Evolutionary conservation across 257 asterid species (phyloP).

Genomic region (Solanum etuberosum): DNA sequence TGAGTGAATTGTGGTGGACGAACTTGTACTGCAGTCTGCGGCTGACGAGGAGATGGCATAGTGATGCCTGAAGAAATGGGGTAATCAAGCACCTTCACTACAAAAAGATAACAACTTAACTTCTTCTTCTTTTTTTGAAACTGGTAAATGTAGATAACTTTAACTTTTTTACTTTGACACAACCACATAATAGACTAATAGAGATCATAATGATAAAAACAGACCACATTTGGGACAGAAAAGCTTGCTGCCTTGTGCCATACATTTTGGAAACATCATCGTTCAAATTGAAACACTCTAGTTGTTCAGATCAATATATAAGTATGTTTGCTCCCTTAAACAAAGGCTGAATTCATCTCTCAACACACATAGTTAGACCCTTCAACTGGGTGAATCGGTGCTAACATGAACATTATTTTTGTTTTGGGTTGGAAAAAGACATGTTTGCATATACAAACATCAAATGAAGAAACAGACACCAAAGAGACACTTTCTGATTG

Average conservation of each 20-base stretch:
- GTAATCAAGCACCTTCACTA: conserved; percentile 1
- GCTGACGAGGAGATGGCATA: conserved; percentile 6
- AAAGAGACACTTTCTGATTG: not conserved
- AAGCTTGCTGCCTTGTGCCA: not conserved
- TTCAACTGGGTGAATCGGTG: not conserved
- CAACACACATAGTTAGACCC: not conserved
- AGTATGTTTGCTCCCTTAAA: not conserved
- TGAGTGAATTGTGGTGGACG: conserved; percentile 16
- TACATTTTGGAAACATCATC: not conserved
- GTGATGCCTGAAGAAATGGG: conserved; percentile 10
- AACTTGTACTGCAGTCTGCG: conserved; percentile 16
- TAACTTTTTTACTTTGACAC: not conserved
- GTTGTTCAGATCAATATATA: not conserved
- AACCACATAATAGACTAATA: not conserved
- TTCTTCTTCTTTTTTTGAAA: too few relatives aligned
- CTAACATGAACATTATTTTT: not conserved
- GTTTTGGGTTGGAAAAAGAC: not conserved
- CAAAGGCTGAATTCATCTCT: not conserved
- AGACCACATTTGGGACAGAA: not conserved
- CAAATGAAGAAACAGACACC: not conserved
- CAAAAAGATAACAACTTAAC: not conserved
- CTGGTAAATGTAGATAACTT: too few relatives aligned
- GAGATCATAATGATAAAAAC: not conserved
- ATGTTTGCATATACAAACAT: not conserved
- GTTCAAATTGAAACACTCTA: not conserved